Percentiles rank a stretch among this genome's conserved stretches.
Evolutionary conservation across 768 basidiomycete genomes (phyloP).

Genomic region (Kwoniella mangroviensis): DNA sequence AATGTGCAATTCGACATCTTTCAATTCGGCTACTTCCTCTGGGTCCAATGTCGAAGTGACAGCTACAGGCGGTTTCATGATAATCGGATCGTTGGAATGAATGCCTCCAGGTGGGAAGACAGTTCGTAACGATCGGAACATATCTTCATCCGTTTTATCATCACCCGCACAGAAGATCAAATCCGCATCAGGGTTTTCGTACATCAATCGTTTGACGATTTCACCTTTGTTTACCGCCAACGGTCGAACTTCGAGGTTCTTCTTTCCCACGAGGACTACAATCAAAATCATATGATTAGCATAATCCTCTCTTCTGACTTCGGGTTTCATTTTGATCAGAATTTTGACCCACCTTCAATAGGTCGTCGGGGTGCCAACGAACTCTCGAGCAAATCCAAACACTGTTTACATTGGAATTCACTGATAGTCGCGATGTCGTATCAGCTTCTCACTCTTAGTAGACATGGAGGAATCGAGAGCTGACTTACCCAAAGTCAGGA

Average conservation of each 20-base stretch:
- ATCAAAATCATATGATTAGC: background rate
- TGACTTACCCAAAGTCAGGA: constrained; percentile 89
- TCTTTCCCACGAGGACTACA: constrained; percentile 90
- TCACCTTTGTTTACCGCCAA: constrained; percentile 98
- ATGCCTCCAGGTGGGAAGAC: constrained; percentile 63
- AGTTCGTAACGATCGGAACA: constrained; percentile 84
- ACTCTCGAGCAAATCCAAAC: constrained; percentile 93
- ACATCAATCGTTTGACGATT: constrained; percentile 92
- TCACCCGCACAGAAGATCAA: constrained; percentile 98
- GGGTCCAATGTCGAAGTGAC: constrained; percentile 59
- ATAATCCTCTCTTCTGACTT: background rate
- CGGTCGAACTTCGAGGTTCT: constrained; percentile 96
- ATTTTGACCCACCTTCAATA: constrained; percentile 72
- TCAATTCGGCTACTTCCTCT: constrained; percentile 53
- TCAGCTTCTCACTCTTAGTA: background rate
- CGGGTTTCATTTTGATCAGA: background rate
- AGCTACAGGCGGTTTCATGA: constrained; percentile 63
- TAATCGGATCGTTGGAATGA: constrained; percentile 54
- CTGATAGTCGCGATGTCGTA: constrained; percentile 56
- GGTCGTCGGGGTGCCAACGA: constrained; percentile 89
- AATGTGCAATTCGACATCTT: constrained; percentile 68
- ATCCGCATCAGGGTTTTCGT: constrained; percentile 89
- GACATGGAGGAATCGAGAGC: background rate
- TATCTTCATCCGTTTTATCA: constrained; percentile 99
- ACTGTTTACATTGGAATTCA: constrained; percentile 92